Base-by-base conservation (phyloP, 345 rosid species). In the Eucalyptus pumila region DNA sequence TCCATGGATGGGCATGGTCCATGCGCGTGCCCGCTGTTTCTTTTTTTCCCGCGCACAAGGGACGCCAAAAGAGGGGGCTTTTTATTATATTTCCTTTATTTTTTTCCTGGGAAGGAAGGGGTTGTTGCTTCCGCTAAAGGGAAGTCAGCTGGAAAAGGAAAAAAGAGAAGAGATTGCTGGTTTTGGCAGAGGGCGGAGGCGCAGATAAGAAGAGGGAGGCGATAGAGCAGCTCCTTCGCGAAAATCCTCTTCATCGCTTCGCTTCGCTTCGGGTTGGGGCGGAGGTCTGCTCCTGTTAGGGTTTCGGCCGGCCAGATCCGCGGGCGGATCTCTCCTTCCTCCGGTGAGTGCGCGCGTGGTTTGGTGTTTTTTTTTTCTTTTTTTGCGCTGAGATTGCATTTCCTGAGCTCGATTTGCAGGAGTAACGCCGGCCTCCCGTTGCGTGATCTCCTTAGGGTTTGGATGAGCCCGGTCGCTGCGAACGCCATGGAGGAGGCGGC, bases 31-130 rank as follows among this genome's bases (percentile, higher is more conserved):
- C 85, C 27, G 47, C 83, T 76, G 85, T 23, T 76, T 76, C 47
- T 40, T 76, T 76, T 52, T 93, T 93, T 93, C 95, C 95, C 95
- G 95, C 94, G 94, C 95, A 10, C 4, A 21, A 76, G 85, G 85
- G 85, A 76, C 85, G 47, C 85, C 42, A 40, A 76, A 76, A 7
- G 87, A 85, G 76, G 83, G 69, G n/a, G 16, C 16, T 16, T 17
- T 42, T 42, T 16, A 40, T 26, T 14, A 2, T 11, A 26, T 19
- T 10, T 60, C 34, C 52, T 60, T 23, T 15, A 3, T 9, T 56
- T 23, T 52, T 32, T 8, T 26, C 14, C 26, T 30, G 6, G 1
- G 44, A 52, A 21, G 58, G 58, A 52, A 52, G 58, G 58, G 58
- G 58, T 52, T 52, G 58, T 52, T 21, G 6, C 40, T 37, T 37